A percentile compares a stretch with the other conserved stretches of the same genome.
Conservation (phyloP, 441 rosid genomes). For the Populus tomentosa region DNA sequence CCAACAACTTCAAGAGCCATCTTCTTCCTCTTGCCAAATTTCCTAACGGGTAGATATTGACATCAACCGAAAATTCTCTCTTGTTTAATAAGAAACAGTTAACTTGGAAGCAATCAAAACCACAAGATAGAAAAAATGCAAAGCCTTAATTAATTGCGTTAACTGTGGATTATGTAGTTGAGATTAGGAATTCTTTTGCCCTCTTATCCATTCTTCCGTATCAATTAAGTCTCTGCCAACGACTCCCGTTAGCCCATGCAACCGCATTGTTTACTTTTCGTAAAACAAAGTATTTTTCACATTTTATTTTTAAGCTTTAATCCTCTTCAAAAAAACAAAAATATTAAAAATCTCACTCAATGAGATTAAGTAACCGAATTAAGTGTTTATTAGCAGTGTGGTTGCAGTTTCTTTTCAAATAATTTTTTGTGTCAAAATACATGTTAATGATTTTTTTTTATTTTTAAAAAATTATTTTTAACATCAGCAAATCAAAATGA, state of each 20-base stretch:
- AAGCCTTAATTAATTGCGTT: background rate
- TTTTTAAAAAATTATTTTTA: no score
- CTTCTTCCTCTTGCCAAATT: background rate
- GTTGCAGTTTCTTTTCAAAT: no score
- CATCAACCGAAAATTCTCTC: slow-evolving; percentile 13
- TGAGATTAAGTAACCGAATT: no score
- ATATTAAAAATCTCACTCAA: no score
- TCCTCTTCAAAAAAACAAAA: no score
- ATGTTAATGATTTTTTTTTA: no score
- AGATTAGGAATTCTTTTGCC: slow-evolving; percentile 9
- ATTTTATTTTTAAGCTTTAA: background rate
- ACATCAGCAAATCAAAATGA: no score
- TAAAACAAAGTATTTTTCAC: background rate
- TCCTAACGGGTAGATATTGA: slow-evolving; percentile 25
- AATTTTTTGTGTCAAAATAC: no score
- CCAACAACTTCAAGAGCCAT: background rate
- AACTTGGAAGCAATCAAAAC: slow-evolving; percentile 18
- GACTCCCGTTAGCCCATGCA: background rate
- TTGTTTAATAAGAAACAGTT: slow-evolving; percentile 19
- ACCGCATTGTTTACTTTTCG: background rate
- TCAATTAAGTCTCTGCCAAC: background rate
- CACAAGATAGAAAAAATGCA: background rate
- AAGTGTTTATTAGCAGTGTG: no score
- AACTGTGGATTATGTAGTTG: slow-evolving; percentile 5
- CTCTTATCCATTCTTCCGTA: background rate